Base-by-base conservation (phyloP, 352 stramenopile species). In the Pythium brassicae region DNA sequence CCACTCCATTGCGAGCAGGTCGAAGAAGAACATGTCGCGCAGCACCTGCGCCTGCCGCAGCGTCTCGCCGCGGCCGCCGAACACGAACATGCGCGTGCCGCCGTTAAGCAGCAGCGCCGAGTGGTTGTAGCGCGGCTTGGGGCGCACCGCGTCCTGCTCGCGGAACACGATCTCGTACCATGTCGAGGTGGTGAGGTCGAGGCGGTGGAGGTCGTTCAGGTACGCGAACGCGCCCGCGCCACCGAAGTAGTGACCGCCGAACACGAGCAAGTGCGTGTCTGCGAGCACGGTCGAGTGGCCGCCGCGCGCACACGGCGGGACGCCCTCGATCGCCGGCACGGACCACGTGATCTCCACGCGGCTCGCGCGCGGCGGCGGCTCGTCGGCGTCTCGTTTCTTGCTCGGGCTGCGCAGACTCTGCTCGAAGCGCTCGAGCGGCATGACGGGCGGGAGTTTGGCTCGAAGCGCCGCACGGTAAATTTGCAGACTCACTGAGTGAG, bases 211-310 rank as follows among this genome's bases (percentile, higher is more conserved):
- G 57, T 97, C 90, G 55, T 96, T 96, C 23, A 97, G 66, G 71
- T 97, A 97, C 42, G 83, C 76, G 59, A 97, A 97, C 14, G 60
- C 63, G 23, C 84, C 82, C 11, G 88, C 73, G 57, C 82, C 86
- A 29, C 87, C 79, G 65, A 96, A 97, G 70, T 81, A 95, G 55
- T 94, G 83, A 1, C 89, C 89, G 23, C 90, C 90, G 65, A 97
- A 97, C 27, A 97, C 60, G 23, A 97, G 68, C 17, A 97, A 61
- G 44, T 95, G 74, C 14, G 84, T 81, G 56, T 90, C 86, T 25
- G 81, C 86, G 12, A 95, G 63, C 43, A 85, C 71, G 0, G 78
- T 71, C 19, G 78, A 86, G 57, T 94, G 84, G 20, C 84, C 84
- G 10, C 84, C 84, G 11, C 84, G 76, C 27, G 80, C 70, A 6